Base-by-base conservation (phyloP, 495 filamentous ascomycete genomes). In the Talaromyces proteolyticus region DNA sequence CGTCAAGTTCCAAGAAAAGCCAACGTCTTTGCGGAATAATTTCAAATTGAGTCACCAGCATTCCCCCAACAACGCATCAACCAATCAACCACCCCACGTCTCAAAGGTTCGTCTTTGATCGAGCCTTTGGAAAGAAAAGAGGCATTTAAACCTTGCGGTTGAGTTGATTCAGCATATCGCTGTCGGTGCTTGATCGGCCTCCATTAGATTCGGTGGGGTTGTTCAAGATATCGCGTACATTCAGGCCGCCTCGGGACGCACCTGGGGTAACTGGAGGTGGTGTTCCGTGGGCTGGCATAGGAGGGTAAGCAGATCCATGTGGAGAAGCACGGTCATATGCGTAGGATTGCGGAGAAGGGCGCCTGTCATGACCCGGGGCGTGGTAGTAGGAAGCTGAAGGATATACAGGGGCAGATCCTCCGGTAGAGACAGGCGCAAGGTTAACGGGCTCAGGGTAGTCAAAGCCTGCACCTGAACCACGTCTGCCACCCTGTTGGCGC, bases 371-470 rank as follows among this genome's bases (percentile, higher is more conserved):
- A 50, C 53, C 56, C n/a, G 68, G 64, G 19, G 57, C 49, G 5
- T 69, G 66, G 53, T 73, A 73, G 56, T 80, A 79, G n/a, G 69
- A 62, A 47, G 72, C 68, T 38, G 67, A 59, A 53, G 62, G 75
- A 63, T 73, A 79, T 56, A 73, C 75, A 36, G 74, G 63, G 18
- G 67, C 64, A 43, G 76, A 74, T 17, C 67, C 66, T 11, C 68
- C 67, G 43, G 76, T 76, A 17, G 75, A 79, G 25, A 76, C 73
- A 16, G 76, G 75, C 18, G 73, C 75, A 22, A 80, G 63, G 52
- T 75, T 74, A 36, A 74, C 76, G 10, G 76, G 76, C 57, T 80
- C 76, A 23, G 75, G 76, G 49, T 80, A 79, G 48, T 77, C 72
- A 55, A 67, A 79, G 14, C 67, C 72, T 47, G 68, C 68, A 22